These are phyloP conservation scores for Massospora cicadina DNA, from an alignment of 371 early-diverging fungal species.

Conservation along the genomic window DNA sequence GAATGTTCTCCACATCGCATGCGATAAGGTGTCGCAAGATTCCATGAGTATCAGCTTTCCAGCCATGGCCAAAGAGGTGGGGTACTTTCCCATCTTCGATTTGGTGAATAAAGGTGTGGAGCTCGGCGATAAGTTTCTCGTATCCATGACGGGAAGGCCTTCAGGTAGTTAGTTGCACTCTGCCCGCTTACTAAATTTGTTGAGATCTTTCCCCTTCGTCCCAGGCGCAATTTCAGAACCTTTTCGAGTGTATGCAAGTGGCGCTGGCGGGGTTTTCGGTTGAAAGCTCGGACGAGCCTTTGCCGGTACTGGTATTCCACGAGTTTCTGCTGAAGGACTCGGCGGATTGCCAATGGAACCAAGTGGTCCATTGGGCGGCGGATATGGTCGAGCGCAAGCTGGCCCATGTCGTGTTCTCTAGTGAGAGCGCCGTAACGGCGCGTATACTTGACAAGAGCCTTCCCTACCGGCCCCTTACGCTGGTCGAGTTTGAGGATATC, in stretches of 20 bases:
- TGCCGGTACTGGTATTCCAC: slow-evolving; percentile 2
- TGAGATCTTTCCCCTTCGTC: background rate
- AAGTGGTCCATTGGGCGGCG: background rate
- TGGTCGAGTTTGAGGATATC: background rate
- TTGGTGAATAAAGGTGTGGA: background rate
- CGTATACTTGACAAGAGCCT: background rate
- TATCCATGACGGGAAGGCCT: background rate
- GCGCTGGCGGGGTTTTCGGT: background rate
- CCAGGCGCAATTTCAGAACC: background rate
- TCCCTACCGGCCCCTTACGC: background rate
- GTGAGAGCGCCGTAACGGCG: background rate
- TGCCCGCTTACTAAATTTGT: background rate
- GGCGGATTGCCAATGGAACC: background rate
- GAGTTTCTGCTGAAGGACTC: background rate
- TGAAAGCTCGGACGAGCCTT: background rate
- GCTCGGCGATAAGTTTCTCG: background rate
- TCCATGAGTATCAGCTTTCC: background rate
- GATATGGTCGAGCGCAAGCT: background rate
- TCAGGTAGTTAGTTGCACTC: background rate
- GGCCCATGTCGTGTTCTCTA: background rate
- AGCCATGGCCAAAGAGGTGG: background rate
- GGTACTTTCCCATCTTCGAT: slow-evolving; percentile 5
- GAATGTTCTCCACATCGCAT: background rate
- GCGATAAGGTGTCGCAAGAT: background rate
- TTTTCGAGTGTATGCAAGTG: background rate